Evolutionary conservation across 192 early-diverging fungal species (phyloP), one percentile per base, ranked within the genome.

Genomic region (Umbelopsis ramanniana): DNA sequence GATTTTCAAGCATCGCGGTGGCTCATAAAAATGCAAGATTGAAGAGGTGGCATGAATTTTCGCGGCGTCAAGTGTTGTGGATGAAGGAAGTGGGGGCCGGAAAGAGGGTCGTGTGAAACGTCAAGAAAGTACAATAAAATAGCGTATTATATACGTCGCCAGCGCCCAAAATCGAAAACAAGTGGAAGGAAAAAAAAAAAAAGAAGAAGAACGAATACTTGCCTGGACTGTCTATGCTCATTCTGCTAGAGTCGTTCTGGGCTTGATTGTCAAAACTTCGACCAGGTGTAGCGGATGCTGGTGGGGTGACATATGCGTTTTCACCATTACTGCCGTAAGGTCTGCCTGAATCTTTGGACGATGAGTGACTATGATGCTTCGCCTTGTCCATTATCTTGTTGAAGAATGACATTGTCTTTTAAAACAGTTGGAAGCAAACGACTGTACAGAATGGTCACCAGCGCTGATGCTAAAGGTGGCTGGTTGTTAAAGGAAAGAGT

Each of bases 321-420:
- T 33, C 52, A 48, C 35, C 48, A 52, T 53, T 48, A 29, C 52
- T 70, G 52, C 69, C 63, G 38, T 46, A 33, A 2, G 29, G 23
- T 66, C 33, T 52, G 21, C 66, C 46, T 37, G 46, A 50, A 50
- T 50, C 48, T 50, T 50, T 50, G 15, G 48, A 33, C 33, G 66
- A 21, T 23, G 26, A 37, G 33, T 73, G 71, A 66, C 66, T 40
- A 54, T 53, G 68, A 47, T 72, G 52, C 46, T 72, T 77, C 33
- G 57, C 72, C 48, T 73, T 77, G 48, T 77, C 76, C 29, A 77
- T 77, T 33, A 77, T 70, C 67, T 77, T 77, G 55, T 77, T 77
- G 46, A 77, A 69, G 69, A 77, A 77, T 21, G 76, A 77, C 76
- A 77, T 77, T 63, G 53, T 46, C 43, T 46, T 63, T 72, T 9